Base-by-base conservation (phyloP, 176 grass and related monocot genomes). In the Eragrostis curvula region DNA sequence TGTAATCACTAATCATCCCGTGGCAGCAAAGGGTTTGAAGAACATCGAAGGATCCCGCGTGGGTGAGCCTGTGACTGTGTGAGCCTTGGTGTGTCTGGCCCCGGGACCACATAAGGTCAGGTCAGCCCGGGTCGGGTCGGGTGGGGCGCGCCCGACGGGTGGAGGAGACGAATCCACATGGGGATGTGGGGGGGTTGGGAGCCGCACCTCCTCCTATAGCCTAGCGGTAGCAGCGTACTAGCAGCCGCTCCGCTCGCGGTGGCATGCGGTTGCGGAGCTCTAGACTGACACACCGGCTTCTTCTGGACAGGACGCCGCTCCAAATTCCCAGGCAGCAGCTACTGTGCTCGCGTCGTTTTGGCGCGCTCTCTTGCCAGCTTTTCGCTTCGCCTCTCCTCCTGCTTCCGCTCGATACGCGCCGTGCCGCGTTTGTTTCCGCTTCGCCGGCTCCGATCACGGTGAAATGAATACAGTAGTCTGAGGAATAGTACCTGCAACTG, bases 71-170 rank as follows among this genome's bases (percentile, higher is more conserved):
- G n/a, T n/a, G n/a, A n/a, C n/a, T n/a, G n/a, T n/a, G n/a, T n/a
- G n/a, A n/a, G n/a, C n/a, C n/a, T n/a, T n/a, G n/a, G n/a, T 21
- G 52, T 21, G 18, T 15, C 52, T 1, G 20, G 2, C 3, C 9
- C 9, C 9, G 24, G 58, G 58, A 61, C 58, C 58, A 14, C 12
- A 1, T 14, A 12, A 13, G 6, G 9, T 59, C 56, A 59, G 56
- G 56, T 59, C 56, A 59, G 56, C 56, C n/a, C 56, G 56, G 56
- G 56, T 58, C 55, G 55, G 52, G 52, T 56, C 52, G 52, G 55
- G 55, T 23, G 21, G 20, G 8, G 53, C 2, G 1, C 1, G 53
- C 1, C 32, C 32, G 32, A 36, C 32, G 32, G 32, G 4, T 36
- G 32, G 32, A 36, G 55, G 23, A 21, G 55, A 55, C 18, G 20